Evolutionary conservation across 768 basidiomycete species (phyloP), one percentile per base, ranked within the genome.

Genomic region (Daedaleopsis nitida): DNA sequence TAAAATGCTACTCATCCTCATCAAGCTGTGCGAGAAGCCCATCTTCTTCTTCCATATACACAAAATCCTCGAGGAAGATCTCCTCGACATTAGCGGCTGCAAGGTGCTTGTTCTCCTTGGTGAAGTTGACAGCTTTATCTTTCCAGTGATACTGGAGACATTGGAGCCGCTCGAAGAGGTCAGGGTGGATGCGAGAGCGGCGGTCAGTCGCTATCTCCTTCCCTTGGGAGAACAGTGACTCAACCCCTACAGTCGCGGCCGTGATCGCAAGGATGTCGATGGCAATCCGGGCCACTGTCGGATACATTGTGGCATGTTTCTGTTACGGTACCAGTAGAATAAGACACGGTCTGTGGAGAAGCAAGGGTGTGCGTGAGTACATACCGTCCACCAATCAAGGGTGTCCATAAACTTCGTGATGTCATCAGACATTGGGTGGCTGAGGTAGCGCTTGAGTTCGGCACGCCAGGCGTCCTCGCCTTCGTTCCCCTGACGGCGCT

Each of bases 391-490:
- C 65, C 60, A 66, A 11, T 47, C n/a, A 4, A 69, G 45, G 11
- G 65, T 62, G 24, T 69, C 48, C 0, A 48, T 64, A 5, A 67
- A 53, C n/a, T 64, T 65, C 2, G 43, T 48, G 5, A 69, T 62
- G 19, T 67, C 27, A 1, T n/a, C 37, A 1, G 45, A 43, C 5
- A 65, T 32, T 32, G 27, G 45, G 23, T 67, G 66, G 1, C 49
- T 37, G 1, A 67, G 67, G 55, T 73, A 67, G 16, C 24, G 55
- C 9, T 52, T n/a, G 1, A 66, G 39, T 37, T 66, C 59, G 0
- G 35, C 47, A 3, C 19, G 13, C 62, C 62, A 63, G 2, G 59
- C 65, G 32, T 32, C 45, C 68, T 19, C 4, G 72, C 70, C 55
- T 73, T n/a, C 51, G 16, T 45, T n/a, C n/a, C 44, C 44, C n/a